Base-by-base conservation (phyloP, 441 rosid genomes). In the Arabidopsis lyrata region DNA sequence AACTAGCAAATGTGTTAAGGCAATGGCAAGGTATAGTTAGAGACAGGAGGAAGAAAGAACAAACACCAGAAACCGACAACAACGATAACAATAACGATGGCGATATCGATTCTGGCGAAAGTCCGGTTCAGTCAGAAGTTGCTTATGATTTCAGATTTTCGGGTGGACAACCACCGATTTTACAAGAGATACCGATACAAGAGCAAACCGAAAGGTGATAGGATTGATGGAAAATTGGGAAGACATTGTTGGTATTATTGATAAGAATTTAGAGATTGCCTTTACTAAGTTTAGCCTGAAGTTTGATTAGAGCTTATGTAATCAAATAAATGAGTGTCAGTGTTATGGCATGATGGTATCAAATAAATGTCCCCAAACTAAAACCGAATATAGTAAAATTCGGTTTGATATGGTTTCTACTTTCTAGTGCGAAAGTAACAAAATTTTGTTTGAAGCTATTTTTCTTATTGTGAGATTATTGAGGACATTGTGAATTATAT, bases 11-110 rank as follows among this genome's bases (percentile, higher is more conserved):
- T 31, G 84, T 69, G 16, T 47, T 88, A 59, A 81, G 29, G 70
- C 75, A 86, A 39, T 85, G 90, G 88, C 86, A 86, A 38, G 76
- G 66, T 10, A 70, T 38, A 4, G 86, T 85, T 34, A 81, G 53
- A 74, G 67, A 73, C 64, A 79, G 75, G 79, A 85, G 64, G 74
- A 83, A 74, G 39, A 75, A 71, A 56, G 63, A 56, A 47, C 57
- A 73, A 15, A 55, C 13, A 1, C n/a, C 3, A 0, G 18, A 35
- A 54, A n/a, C 18, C 1, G n/a, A 8, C 0, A 57, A 38, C 66
- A 48, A 59, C 42, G 4, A 29, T 12, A 20, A 53, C 47, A 42
- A 29, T 38, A 52, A 16, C 4, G 50, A 16, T 35, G 8, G 57
- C 16, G 42, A 34, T 41, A n/a, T 39, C 10, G 47, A 20, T 63